Evolutionary conservation across 352 stramenopile species (phyloP).

Genomic region (Phytophthora constricta): DNA sequence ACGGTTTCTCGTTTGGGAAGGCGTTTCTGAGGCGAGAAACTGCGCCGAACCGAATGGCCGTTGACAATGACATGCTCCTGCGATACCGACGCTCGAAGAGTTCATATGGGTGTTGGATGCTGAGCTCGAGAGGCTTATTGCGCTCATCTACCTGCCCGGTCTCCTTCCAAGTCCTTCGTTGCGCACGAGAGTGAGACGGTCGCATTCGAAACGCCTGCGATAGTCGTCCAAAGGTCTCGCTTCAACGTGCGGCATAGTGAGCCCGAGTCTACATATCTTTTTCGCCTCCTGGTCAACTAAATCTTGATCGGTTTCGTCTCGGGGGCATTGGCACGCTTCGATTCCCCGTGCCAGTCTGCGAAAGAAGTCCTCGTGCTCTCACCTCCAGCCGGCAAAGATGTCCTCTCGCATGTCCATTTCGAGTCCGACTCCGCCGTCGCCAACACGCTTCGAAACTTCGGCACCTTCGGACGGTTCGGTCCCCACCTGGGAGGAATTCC

Average conservation of each 20-base stretch:
- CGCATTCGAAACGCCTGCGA: no score
- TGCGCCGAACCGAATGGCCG: no score
- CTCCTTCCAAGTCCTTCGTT: no score
- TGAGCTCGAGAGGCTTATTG: no score
- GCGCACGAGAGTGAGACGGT: no score
- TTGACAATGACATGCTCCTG: no score
- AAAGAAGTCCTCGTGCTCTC: not conserved
- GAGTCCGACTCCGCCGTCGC: constrained; percentile 15
- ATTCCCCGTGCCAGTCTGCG: not conserved
- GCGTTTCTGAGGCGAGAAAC: no score
- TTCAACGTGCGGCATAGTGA: constrained; percentile 17
- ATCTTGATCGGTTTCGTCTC: constrained; percentile 33
- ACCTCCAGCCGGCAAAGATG: constrained; percentile 10
- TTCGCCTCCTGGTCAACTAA: not conserved
- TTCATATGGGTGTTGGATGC: no score
- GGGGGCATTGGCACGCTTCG: constrained; percentile 9
- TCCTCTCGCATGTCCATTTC: not conserved
- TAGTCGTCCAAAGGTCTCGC: not conserved
- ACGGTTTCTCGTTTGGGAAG: no score
- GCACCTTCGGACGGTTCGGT: not conserved
- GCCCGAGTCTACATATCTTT: constrained; percentile 24
- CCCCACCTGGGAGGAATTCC: constrained; percentile 37
- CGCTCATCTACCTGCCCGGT: no score
- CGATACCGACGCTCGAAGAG: no score
- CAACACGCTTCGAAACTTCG: constrained; percentile 17